Evolutionary conservation across 2,329 filamentous ascomycete species (phyloP).

Genomic region (Verticillium albo-atrum): DNA sequence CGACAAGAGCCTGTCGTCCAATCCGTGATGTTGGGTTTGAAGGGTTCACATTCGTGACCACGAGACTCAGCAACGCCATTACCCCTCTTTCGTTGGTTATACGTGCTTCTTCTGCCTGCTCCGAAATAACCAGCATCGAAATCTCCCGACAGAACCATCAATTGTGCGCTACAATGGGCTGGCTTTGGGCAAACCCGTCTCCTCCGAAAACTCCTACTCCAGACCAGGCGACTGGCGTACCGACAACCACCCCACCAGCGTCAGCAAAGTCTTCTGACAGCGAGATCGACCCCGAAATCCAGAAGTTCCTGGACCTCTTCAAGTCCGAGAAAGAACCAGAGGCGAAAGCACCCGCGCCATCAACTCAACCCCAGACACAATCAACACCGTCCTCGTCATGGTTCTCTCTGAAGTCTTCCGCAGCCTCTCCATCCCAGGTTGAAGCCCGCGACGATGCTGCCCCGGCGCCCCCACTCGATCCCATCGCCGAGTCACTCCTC

Average conservation of each 20-base stretch:
- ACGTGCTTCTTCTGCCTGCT: not conserved
- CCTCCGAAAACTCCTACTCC: conserved; percentile 21
- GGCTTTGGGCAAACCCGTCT: conserved; percentile 51
- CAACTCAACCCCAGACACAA: conserved; percentile 15
- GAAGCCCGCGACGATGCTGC: conserved; percentile 11
- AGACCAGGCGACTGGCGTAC: conserved; percentile 16
- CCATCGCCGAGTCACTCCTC: conserved; percentile 65
- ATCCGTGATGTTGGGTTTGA: not conserved
- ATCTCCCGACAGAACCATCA: not conserved
- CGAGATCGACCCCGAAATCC: conserved; percentile 44
- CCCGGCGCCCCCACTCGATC: conserved; percentile 26
- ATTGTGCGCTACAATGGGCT: conserved; percentile 45
- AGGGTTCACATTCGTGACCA: not conserved
- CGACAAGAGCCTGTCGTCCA: not conserved
- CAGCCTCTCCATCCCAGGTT: conserved; percentile 10
- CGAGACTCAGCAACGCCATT: not conserved
- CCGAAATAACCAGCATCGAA: not conserved
- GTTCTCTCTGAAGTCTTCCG: conserved; percentile 26
- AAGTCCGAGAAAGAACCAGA: conserved; percentile 25
- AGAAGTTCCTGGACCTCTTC: conserved; percentile 48
- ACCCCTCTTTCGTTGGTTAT: not conserved
- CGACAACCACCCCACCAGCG: conserved; percentile 14
- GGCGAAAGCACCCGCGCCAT: conserved; percentile 8
- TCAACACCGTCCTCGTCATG: conserved; percentile 21
- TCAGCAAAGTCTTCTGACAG: conserved; percentile 7